Evolutionary conservation across 306 rosid genomes (phyloP).

Genomic region (Corylus heterophylla): DNA sequence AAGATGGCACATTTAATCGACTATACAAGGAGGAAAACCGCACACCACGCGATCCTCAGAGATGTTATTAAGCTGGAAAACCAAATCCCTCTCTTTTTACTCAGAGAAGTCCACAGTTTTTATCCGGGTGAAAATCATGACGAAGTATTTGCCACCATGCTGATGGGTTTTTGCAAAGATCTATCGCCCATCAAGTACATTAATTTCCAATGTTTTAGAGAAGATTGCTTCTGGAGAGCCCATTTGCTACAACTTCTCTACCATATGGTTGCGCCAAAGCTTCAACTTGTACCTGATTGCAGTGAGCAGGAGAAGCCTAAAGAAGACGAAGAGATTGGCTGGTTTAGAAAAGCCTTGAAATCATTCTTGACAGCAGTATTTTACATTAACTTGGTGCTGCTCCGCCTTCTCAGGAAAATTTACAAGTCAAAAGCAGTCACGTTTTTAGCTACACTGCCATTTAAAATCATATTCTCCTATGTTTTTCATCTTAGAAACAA

Average conservation of each 20-base stretch:
- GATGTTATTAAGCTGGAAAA: slow-evolving; percentile 18
- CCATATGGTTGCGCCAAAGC: background rate
- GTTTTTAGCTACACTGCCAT: background rate
- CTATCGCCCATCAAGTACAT: slow-evolving; percentile 1
- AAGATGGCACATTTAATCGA: background rate
- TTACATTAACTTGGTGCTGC: background rate
- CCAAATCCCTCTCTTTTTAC: slow-evolving; percentile 17
- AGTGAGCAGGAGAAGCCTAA: background rate
- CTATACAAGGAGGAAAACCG: background rate
- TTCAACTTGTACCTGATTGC: background rate
- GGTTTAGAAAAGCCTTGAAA: background rate
- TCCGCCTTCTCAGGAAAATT: background rate
- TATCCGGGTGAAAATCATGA: background rate
- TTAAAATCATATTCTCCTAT: background rate
- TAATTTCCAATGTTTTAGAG: background rate
- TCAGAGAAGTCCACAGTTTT: background rate
- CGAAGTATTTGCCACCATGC: background rate
- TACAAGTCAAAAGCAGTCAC: background rate
- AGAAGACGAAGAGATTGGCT: background rate
- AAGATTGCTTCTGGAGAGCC: background rate
- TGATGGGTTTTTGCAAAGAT: slow-evolving; percentile 5
- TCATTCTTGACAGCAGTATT: background rate
- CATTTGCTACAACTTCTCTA: slow-evolving; percentile 21
- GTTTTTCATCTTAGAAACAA: background rate
- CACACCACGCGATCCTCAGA: slow-evolving; percentile 5